Conservation (phyloP, 148 eudicot species). For the Chenopodium album region DNA sequence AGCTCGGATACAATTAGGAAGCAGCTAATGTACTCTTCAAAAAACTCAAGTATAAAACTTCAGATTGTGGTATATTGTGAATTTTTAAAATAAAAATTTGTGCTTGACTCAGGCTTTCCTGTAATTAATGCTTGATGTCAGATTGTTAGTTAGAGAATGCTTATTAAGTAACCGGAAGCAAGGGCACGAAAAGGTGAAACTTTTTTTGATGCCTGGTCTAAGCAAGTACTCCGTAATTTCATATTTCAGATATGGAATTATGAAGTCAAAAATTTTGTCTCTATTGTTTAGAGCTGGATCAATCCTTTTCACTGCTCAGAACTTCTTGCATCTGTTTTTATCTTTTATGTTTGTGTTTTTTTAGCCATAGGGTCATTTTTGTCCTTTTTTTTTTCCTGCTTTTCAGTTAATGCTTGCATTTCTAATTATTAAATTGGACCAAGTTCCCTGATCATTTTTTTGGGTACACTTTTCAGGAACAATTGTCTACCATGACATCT, state of each 20-base stretch:
- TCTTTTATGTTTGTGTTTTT: neutral
- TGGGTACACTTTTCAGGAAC: slow-evolving; percentile 24
- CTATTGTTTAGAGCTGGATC: neutral
- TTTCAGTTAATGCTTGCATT: neutral
- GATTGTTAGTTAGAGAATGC: neutral
- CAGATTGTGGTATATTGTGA: neutral
- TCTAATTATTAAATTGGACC: neutral
- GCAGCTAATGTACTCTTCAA: neutral
- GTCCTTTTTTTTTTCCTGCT: neutral
- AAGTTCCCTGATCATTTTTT: neutral
- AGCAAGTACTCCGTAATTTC: neutral
- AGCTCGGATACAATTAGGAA: neutral
- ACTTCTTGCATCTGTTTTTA: slow-evolving; percentile 1
- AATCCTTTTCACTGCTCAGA: neutral
- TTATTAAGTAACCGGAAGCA: neutral
- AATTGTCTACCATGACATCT: slow-evolving; percentile 50
- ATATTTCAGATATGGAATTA: neutral
- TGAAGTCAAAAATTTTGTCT: neutral
- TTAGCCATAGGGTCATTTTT: neutral
- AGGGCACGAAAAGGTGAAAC: neutral
- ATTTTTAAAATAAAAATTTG: neutral
- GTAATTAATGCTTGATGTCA: neutral
- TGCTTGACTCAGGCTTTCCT: neutral
- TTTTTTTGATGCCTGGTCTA: neutral
- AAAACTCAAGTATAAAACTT: neutral